A percentile compares a stretch with the other conserved stretches of the same genome.
These are phyloP conservation scores for Pichia heedii DNA, from an alignment of 805 yeast genomes.

Conservation along the genomic window DNA sequence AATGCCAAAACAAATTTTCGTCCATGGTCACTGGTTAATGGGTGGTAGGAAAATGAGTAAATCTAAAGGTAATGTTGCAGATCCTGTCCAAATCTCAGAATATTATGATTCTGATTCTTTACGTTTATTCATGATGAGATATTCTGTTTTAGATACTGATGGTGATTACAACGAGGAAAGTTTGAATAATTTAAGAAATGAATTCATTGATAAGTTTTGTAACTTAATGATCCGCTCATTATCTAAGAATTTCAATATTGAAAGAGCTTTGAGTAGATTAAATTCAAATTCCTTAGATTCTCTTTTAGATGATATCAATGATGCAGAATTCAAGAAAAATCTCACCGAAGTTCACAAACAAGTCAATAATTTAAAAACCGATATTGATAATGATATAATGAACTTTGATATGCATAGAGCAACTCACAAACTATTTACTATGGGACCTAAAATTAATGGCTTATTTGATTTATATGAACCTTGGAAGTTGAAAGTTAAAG, in stretches of 20 bases:
- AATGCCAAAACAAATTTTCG: conserved; percentile 66
- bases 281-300: conserved; percentile 19
- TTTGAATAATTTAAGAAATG: conserved; percentile 45
- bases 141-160: conserved; percentile 68
- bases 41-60: conserved; percentile 92
- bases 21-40: conserved; percentile 92
- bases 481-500: conserved; percentile 45
- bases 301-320: conserved; percentile 13
- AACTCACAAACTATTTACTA: conserved; percentile 48
- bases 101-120: conserved; percentile 65
- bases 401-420: conserved; percentile 48
- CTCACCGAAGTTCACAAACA: conserved; percentile 22
- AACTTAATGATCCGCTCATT: conserved; percentile 70
- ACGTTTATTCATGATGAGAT: conserved; percentile 67
- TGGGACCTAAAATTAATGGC: conserved; percentile 51
- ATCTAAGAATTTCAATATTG: conserved; percentile 56
- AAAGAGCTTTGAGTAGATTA: conserved; percentile 31
- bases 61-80: conserved; percentile 87
- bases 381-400: conserved; percentile 36
- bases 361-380: conserved; percentile 28
- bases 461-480: conserved; percentile 67
- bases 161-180: conserved; percentile 64
- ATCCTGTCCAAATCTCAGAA: conserved; percentile 60
- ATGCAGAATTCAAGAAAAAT: conserved; percentile 10
- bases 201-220: conserved; percentile 74